These are phyloP conservation scores for Suillus brevipes DNA, from an alignment of 768 basidiomycete species.

Conservation along the genomic window DNA sequence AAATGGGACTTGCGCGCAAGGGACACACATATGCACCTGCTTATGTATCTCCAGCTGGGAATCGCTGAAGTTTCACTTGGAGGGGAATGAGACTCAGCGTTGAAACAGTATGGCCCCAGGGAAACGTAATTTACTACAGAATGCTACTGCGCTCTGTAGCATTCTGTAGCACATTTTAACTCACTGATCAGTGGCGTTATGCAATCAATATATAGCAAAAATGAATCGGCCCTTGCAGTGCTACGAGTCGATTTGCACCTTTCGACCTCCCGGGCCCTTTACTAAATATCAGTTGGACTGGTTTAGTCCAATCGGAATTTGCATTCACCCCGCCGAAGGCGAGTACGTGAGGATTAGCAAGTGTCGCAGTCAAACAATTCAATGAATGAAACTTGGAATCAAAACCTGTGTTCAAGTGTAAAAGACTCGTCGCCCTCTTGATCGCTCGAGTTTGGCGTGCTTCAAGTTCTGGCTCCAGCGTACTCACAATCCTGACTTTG, in stretches of 20 bases:
- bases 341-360: neutral
- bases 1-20: neutral
- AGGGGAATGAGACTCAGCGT: neutral
- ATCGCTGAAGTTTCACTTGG: neutral
- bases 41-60: neutral
- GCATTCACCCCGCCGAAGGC: neutral
- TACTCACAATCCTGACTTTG: neutral
- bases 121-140: too few species aligned
- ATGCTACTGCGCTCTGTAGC: too few species aligned
- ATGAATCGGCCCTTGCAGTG: neutral
- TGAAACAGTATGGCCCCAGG: neutral
- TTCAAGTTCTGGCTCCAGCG: neutral
- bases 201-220: neutral
- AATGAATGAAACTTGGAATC: neutral
- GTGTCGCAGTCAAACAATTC: neutral
- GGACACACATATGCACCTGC: neutral
- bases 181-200: neutral
- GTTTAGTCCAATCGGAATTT: neutral
- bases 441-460: neutral
- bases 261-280: neutral
- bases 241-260: neutral
- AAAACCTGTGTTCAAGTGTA: neutral
- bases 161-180: too few species aligned
- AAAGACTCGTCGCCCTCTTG: neutral
- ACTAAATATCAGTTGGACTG: neutral